These are phyloP conservation scores for Panicum virgatum DNA, from an alignment of 202 grass and related monocot genomes.

Conservation along the genomic window DNA sequence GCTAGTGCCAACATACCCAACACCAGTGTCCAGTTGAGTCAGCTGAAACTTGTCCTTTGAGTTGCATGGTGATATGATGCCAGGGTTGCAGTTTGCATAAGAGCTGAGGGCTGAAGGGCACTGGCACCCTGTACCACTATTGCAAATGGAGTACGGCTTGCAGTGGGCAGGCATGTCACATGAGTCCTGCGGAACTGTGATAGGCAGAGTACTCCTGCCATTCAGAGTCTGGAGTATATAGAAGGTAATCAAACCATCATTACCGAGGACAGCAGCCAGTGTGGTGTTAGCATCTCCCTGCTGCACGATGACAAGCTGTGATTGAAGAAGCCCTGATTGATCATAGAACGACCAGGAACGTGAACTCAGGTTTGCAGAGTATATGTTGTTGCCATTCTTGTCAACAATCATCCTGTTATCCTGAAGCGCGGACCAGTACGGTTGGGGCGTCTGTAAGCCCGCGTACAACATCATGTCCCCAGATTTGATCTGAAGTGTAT, in stretches of 20 bases:
- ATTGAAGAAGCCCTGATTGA: conserved; percentile 47
- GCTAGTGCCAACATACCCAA: conserved; percentile 74
- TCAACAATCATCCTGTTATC: conserved; percentile 57
- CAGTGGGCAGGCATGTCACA: conserved; percentile 78
- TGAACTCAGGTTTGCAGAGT: conserved; percentile 65
- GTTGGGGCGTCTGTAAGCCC: conserved; percentile 57
- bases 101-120: conserved; percentile 67
- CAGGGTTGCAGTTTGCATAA: conserved; percentile 56
- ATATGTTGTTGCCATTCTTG: conserved; percentile 43
- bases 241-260: conserved; percentile 68
- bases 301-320: conserved; percentile 44
- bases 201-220: conserved; percentile 10
- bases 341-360: conserved; percentile 84
- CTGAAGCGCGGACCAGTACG: conserved; percentile 74
- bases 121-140: conserved; percentile 59
- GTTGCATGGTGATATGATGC: conserved; percentile 60
- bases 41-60: conserved; percentile 52
- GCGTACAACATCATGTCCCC: conserved; percentile 73
- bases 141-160: conserved; percentile 69
- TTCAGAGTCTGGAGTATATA: conserved; percentile 38
- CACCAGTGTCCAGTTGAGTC: conserved; percentile 55
- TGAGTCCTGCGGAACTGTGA: conserved; percentile 49
- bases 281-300: conserved; percentile 48
- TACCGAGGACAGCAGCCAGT: conserved; percentile 49
- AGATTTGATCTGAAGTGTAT: conserved; percentile 68